Conservation (phyloP, 306 rosid genomes). For the Fagus sylvatica region DNA sequence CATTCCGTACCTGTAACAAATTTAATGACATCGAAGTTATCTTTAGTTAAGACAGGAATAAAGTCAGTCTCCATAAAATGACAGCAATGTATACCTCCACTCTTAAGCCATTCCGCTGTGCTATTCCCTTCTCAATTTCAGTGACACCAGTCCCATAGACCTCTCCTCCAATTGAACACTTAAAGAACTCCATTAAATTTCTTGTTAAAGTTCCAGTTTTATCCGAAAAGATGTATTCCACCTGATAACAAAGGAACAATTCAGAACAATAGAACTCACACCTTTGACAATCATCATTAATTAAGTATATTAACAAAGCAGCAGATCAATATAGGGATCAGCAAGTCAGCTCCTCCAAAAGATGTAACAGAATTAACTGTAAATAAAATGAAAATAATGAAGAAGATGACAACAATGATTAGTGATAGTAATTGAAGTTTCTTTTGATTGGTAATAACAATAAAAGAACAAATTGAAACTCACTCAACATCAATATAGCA, state of each 20-base stretch:
- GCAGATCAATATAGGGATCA: neutral
- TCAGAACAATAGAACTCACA: constrained; percentile 8
- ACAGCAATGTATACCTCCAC: constrained; percentile 39
- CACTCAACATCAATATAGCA: constrained; percentile 2
- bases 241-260: constrained; percentile 50
- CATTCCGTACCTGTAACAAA: constrained; percentile 51
- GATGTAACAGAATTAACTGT: neutral
- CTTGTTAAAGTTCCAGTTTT: constrained; percentile 98
- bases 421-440: neutral
- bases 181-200: constrained; percentile 98
- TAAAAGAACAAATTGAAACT: neutral
- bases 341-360: neutral
- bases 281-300: constrained; percentile 6
- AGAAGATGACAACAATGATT: neutral
- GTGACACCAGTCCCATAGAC: constrained; percentile 88
- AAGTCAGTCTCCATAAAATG: constrained; percentile 11
- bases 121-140: constrained; percentile 87
- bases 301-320: constrained; percentile 11
- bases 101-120: constrained; percentile 69
- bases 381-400: neutral
- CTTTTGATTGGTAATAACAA: neutral
- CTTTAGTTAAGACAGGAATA: neutral
- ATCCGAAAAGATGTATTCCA: constrained; percentile 96
- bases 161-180: constrained; percentile 98
- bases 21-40: constrained; percentile 14